Base-by-base conservation (phyloP, 306 rosid species). In the Quillaja saponaria region DNA sequence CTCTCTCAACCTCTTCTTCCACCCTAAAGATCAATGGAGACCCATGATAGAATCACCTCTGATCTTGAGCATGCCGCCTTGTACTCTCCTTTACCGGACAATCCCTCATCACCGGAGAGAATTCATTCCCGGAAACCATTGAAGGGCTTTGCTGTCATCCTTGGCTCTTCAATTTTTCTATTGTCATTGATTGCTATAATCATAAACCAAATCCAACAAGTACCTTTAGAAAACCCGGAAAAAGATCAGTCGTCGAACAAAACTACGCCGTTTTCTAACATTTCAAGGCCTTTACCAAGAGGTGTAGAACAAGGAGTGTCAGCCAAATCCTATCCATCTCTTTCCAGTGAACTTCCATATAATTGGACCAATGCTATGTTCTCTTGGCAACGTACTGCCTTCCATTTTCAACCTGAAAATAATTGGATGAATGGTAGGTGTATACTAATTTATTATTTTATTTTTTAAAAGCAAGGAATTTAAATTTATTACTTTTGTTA, bases 381-480 rank as follows among this genome's bases (percentile, higher is more conserved):
- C 16, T 84, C 88, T 55, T 91, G 96, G 91, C 96, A 91, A 68
- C 56, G 88, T 82, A 78, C 95, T n/a, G 67, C 96, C 34, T 85
- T 61, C 68, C 97, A 88, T 49, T 91, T 88, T 76, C 90, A 91
- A 59, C 97, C 91, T 0, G 53, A 80, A 21, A 37, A 21, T 4
- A 85, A 91, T 65, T 91, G 92, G 90, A 88, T 84, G 92, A 91
- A 90, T 68, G 97, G 97, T 90, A 73, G 66, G 84, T 80, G 12
- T 60, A 40, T 14, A 37, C 3, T 39, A 38, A 35, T 39, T 54
- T 13, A 2, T 13, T 38, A 37, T 17, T 17, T 20, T 18, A 10
- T 10, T 5, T 37, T 6, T 5, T 6, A 37, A 37, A 37, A 37
- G 6, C 10, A 37, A 37, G 6, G 6, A 37, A 5, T 8, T 16